A percentile compares a stretch with the other conserved stretches of the same genome.
phyloP scores from a whole-genome alignment of 2,329 filamentous ascomycete genomes.

The Bipolaris cookei region DNA sequence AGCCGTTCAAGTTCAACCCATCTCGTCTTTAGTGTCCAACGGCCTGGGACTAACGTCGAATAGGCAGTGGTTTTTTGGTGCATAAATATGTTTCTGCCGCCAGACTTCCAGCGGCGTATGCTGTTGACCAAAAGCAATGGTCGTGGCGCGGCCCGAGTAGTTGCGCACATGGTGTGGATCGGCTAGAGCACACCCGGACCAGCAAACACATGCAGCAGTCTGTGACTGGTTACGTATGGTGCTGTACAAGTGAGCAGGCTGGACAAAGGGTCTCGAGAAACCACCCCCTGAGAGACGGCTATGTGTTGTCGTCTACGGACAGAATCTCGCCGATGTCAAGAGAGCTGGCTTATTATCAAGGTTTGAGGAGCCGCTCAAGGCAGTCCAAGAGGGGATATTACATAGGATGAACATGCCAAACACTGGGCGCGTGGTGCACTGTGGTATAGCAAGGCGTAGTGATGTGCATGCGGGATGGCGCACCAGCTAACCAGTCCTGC shows the following conservation, averaged over 20 bases:
- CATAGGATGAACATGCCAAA: neutral
- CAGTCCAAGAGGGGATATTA: neutral
- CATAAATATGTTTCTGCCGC: neutral
- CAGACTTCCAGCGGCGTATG: neutral
- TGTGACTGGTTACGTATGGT: neutral
- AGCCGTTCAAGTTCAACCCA: neutral
- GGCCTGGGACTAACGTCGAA: neutral
- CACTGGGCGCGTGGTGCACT: neutral
- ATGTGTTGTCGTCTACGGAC: neutral
- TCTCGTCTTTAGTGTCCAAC: neutral
- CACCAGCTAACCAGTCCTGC: constrained; percentile 7
- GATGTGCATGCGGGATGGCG: constrained; percentile 13
- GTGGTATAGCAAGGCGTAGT: constrained; percentile 11
- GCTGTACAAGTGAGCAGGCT: neutral
- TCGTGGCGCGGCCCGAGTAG: neutral
- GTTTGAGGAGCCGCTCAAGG: constrained; percentile 3
- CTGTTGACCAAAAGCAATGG: constrained; percentile 1
- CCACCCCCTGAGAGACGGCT: neutral
- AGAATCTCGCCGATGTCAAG: neutral
- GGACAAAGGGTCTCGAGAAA: neutral
- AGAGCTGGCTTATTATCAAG: neutral
- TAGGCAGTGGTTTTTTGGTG: neutral
- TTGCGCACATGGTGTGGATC: neutral
- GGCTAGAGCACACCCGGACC: neutral
- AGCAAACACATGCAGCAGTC: neutral